A percentile compares a stretch with the other conserved stretches of the same genome.
Conservation (phyloP, 208 protist species). For the Crithidia sp. region DNA sequence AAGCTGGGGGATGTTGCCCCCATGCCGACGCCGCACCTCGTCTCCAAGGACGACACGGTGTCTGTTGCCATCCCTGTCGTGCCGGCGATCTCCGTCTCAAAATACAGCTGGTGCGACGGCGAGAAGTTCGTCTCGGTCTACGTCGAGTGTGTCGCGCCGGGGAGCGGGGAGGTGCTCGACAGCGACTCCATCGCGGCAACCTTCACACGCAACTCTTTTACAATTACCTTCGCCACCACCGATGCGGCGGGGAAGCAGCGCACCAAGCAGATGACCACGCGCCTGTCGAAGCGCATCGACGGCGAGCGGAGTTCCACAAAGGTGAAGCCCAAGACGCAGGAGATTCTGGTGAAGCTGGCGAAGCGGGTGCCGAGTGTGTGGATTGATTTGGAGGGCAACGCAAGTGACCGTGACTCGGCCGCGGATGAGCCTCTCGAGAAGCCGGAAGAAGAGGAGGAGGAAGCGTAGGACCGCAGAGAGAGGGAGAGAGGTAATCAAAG, state of each 20-base stretch:
- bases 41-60: conserved; percentile 42
- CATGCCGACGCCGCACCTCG: conserved; percentile 70
- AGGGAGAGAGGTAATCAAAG: background rate
- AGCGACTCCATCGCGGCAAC: conserved; percentile 42
- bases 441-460: conserved; percentile 13
- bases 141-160: conserved; percentile 45
- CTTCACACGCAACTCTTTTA: conserved; percentile 42
- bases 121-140: conserved; percentile 77
- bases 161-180: conserved; percentile 42
- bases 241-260: conserved; percentile 28
- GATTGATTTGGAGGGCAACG: conserved; percentile 65
- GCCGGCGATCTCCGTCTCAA: conserved; percentile 40
- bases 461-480: background rate
- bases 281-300: conserved; percentile 61
- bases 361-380: conserved; percentile 61
- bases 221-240: conserved; percentile 38
- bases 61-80: conserved; percentile 10
- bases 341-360: conserved; percentile 64
- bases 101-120: conserved; percentile 80
- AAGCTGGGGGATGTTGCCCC: conserved; percentile 84
- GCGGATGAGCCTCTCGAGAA: conserved; percentile 17
- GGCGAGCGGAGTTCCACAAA: conserved; percentile 46
- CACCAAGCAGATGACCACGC: conserved; percentile 45
- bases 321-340: conserved; percentile 53
- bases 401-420: conserved; percentile 32